These are phyloP conservation scores for Kokia cookei DNA, from an alignment of 441 rosid species.

Conservation along the genomic window DNA sequence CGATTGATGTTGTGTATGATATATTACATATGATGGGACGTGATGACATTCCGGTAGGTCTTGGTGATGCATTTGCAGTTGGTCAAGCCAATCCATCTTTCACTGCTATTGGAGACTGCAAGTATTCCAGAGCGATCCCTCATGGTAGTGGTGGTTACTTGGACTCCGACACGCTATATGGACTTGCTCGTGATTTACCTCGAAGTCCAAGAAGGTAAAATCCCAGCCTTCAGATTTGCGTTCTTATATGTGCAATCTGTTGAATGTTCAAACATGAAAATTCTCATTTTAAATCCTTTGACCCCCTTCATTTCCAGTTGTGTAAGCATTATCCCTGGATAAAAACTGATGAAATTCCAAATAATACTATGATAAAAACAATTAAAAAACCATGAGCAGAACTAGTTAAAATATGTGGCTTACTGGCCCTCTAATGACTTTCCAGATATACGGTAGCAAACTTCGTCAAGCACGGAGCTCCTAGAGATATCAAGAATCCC, in stretches of 20 bases:
- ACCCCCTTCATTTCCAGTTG: background rate
- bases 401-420: conserved; percentile 10
- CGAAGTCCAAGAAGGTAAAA: conserved; percentile 79
- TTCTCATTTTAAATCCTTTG: background rate
- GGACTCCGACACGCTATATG: conserved; percentile 85
- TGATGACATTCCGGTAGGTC: conserved; percentile 77
- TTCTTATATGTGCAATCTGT: background rate
- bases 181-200: conserved; percentile 72
- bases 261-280: background rate
- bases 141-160: conserved; percentile 80
- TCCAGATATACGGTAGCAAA: conserved; percentile 74
- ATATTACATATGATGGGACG: conserved; percentile 96
- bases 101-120: conserved; percentile 68
- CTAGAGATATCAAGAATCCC: conserved; percentile 59
- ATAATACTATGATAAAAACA: background rate
- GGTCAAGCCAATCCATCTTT: conserved; percentile 50
- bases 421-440: conserved; percentile 4
- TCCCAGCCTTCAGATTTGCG: background rate
- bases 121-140: conserved; percentile 64
- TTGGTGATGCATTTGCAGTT: conserved; percentile 57
- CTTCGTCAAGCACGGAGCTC: conserved; percentile 52
- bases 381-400: background rate
- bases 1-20: conserved; percentile 78
- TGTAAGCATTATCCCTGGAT: background rate
- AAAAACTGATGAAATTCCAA: background rate